Conservation (phyloP, 257 asterid genomes). For the Cordia subcordata region DNA sequence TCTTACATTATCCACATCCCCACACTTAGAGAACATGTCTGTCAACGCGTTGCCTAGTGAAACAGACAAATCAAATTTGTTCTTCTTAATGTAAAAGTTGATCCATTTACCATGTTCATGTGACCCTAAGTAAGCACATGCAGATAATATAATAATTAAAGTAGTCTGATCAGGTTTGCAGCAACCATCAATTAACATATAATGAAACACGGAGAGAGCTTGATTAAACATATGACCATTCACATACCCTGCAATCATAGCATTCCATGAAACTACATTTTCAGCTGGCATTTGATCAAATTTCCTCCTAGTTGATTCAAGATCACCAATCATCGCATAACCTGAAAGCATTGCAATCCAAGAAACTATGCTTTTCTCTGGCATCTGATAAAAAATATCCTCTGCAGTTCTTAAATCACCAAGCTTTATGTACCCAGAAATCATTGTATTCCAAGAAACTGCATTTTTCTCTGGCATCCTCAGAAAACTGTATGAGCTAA, state of each 20-base stretch:
- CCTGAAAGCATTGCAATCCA: constrained; percentile 50
- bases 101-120: constrained; percentile 51
- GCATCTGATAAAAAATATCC: constrained; percentile 33
- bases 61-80: constrained; percentile 29
- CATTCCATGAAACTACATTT: constrained; percentile 56
- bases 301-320: constrained; percentile 27
- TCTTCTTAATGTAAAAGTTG: constrained; percentile 33
- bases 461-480: constrained; percentile 32
- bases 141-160: constrained; percentile 37
- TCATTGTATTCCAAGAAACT: constrained; percentile 40
- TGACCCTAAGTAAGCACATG: constrained; percentile 42
- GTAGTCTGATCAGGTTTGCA: constrained; percentile 49
- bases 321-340: constrained; percentile 31
- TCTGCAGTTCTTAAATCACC: constrained; percentile 26
- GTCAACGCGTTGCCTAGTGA: constrained; percentile 47
- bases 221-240: constrained; percentile 37
- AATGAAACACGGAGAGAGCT: constrained; percentile 34
- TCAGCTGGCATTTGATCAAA: constrained; percentile 33
- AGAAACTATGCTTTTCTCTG: constrained; percentile 39
- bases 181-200: constrained; percentile 34
- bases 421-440: constrained; percentile 31
- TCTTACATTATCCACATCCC: constrained; percentile 41
- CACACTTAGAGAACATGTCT: constrained; percentile 54
- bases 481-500: constrained; percentile 26
- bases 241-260: constrained; percentile 52